Base-by-base conservation (phyloP, 805 yeast species). In the Komagataella mondaviorum region DNA sequence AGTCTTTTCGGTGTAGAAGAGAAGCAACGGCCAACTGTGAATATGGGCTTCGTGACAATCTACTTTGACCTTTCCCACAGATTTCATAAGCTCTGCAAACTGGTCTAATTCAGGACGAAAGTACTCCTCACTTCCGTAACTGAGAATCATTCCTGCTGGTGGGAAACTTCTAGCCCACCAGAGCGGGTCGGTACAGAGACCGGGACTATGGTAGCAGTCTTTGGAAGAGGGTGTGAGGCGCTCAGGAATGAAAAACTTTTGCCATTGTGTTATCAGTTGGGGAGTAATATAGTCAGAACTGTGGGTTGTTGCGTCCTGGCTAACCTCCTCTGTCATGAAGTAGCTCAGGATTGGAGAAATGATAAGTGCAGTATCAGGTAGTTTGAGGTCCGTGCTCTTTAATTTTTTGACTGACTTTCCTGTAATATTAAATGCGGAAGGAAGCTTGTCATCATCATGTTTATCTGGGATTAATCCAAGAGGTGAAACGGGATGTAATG, bases 1-100 rank as follows among this genome's bases (percentile, higher is more conserved):
- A 3, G 64, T 60, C 47, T 72, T 66, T 48, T 75, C 80, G 2
- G 73, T 60, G 47, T 63, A 63, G 50, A 70, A 69, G 3, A 63
- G 60, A 4, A 71, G 53, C 24, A 77, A 59, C 6, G 78, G 80
- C 80, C 81, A 76, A 17, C 73, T 66, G 53, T 77, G 81, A 2
- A 71, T 58, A 51, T 65, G 69, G 30, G 65, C 62, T 2, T 56
- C 57, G 45, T 63, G 66, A 17, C 61, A 59, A 53, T 68, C 67
- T 12, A 68, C 56, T 49, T 67, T 66, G 8, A 72, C 60, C 17
- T 62, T 55, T 4, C 71, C 68, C 20, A 59, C 58, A 17, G 53
- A 49, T 17, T 57, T 51, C 46, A 71, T 55, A 10, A 53, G 49
- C 5, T 49, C 50, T 10, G 63, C 60, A 49, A 75, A 61, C 39